These are phyloP conservation scores for Cryptococcus sp. DNA, from an alignment of 1,284 basidiomycete species.

Conservation along the genomic window DNA sequence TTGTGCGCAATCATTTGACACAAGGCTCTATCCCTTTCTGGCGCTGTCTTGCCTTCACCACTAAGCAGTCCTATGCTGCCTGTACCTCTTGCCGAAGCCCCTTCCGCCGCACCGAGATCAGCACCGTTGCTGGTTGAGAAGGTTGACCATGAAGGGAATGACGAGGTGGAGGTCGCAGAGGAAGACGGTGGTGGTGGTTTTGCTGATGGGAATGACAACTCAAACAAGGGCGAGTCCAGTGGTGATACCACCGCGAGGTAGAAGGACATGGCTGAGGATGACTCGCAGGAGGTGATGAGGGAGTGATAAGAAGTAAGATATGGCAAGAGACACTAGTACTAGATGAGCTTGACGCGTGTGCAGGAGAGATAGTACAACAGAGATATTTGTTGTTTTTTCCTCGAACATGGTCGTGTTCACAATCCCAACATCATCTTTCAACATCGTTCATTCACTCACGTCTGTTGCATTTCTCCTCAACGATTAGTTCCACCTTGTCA, in stretches of 20 bases:
- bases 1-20: slow-evolving; percentile 97
- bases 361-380: neutral
- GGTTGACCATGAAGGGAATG: slow-evolving; percentile 53
- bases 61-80: slow-evolving; percentile 34
- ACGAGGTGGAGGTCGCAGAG: slow-evolving; percentile 17
- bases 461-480: too few species aligned
- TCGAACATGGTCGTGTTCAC: too few species aligned
- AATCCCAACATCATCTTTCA: too few species aligned
- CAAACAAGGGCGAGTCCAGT: slow-evolving; percentile 52
- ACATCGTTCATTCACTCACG: too few species aligned
- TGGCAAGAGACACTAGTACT: too few species aligned
- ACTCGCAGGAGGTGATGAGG: too few species aligned
- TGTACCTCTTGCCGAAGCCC: slow-evolving; percentile 5
- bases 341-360: too few species aligned
- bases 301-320: too few species aligned
- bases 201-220: slow-evolving; percentile 48
- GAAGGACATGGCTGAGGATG: slow-evolving; percentile 47
- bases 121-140: slow-evolving; percentile 40
- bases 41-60: slow-evolving; percentile 64
- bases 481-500: too few species aligned
- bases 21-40: slow-evolving; percentile 71
- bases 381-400: neutral
- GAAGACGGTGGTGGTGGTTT: slow-evolving; percentile 28
- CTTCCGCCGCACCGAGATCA: slow-evolving; percentile 18
- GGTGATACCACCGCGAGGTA: slow-evolving; percentile 55